Percentiles rank a stretch among this genome's conserved stretches.
Conservation (phyloP, 2,329 filamentous ascomycete genomes). For the Daldinia sp. region DNA sequence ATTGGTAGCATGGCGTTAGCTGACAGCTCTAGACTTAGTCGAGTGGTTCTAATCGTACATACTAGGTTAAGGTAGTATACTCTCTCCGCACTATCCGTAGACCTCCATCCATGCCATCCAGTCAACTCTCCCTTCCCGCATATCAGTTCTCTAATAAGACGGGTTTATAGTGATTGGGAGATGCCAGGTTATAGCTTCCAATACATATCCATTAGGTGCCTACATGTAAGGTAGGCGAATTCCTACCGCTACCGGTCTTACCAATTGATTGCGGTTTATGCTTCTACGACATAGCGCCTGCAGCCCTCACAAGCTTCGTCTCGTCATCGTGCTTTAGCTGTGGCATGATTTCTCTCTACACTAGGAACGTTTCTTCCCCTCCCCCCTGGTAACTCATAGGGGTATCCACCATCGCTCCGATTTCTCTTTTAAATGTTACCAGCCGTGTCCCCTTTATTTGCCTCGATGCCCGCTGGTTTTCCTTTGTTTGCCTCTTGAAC, state of each 20-base stretch:
- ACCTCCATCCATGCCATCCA: neutral
- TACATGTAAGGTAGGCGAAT: neutral
- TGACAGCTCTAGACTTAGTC: neutral
- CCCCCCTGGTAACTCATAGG: slow-evolving; percentile 17
- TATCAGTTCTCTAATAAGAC: neutral
- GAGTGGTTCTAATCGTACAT: neutral
- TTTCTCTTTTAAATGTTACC: neutral
- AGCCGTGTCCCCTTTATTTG: slow-evolving; percentile 17
- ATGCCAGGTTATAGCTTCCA: neutral
- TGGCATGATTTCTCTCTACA: slow-evolving; percentile 34
- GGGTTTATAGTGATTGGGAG: neutral
- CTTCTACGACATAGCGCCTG: slow-evolving; percentile 11
- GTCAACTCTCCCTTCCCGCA: neutral
- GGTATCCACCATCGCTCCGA: slow-evolving; percentile 20
- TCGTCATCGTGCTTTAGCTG: slow-evolving; percentile 34
- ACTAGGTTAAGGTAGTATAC: neutral
- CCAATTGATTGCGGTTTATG: slow-evolving; percentile 15
- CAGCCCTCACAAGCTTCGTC: slow-evolving; percentile 24
- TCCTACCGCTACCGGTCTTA: slow-evolving; percentile 9
- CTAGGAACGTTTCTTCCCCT: neutral
- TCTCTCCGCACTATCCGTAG: slow-evolving; percentile 5
- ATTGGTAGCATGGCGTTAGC: neutral
- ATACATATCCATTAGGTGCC: slow-evolving; percentile 1
- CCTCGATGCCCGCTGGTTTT: slow-evolving; percentile 1
- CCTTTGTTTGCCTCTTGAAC: slow-evolving; percentile 8